A percentile compares a stretch with the other conserved stretches of the same genome.
Evolutionary conservation across 2,329 filamentous ascomycete genomes (phyloP).

Genomic region (Metarhizium guizhouense): DNA sequence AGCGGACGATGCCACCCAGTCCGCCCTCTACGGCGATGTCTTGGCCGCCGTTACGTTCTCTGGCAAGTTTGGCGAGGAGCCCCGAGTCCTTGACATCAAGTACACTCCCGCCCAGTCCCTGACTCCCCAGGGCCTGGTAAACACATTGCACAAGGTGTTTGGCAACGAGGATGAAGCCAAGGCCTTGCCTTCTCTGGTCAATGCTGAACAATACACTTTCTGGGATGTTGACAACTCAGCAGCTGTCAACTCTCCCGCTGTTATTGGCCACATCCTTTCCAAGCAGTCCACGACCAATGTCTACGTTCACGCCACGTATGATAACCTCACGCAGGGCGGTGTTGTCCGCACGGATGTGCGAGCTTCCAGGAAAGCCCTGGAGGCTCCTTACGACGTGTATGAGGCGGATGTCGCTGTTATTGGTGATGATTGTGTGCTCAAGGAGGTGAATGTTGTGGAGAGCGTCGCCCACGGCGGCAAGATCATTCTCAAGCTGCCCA

Average conservation of each 20-base stretch:
- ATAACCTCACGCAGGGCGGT: slow-evolving; percentile 65
- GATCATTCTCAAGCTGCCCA: slow-evolving; percentile 66
- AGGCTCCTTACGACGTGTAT: slow-evolving; percentile 73
- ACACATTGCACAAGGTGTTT: slow-evolving; percentile 40
- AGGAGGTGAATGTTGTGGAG: slow-evolving; percentile 65
- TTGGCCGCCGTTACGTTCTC: slow-evolving; percentile 77
- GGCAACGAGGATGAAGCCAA: slow-evolving; percentile 45
- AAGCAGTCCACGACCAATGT: slow-evolving; percentile 60
- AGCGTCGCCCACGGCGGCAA: slow-evolving; percentile 62
- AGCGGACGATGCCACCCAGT: slow-evolving; percentile 66
- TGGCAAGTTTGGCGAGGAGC: slow-evolving; percentile 52
- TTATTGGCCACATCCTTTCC: slow-evolving; percentile 52
- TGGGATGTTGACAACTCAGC: slow-evolving; percentile 79
- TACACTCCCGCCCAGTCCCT: slow-evolving; percentile 62
- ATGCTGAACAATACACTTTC: slow-evolving; percentile 80
- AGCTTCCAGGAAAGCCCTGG: slow-evolving; percentile 71
- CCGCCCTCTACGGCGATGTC: slow-evolving; percentile 86
- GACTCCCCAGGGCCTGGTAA: slow-evolving; percentile 45
- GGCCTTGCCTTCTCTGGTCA: slow-evolving; percentile 34
- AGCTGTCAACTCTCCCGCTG: slow-evolving; percentile 54
- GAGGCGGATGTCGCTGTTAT: slow-evolving; percentile 73
- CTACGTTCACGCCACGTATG: slow-evolving; percentile 52
- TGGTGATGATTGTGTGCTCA: slow-evolving; percentile 70
- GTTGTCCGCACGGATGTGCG: slow-evolving; percentile 77
- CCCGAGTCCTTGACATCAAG: slow-evolving; percentile 73